Evolutionary conservation across 768 basidiomycete genomes (phyloP).

Genomic region (Russula vinacea): DNA sequence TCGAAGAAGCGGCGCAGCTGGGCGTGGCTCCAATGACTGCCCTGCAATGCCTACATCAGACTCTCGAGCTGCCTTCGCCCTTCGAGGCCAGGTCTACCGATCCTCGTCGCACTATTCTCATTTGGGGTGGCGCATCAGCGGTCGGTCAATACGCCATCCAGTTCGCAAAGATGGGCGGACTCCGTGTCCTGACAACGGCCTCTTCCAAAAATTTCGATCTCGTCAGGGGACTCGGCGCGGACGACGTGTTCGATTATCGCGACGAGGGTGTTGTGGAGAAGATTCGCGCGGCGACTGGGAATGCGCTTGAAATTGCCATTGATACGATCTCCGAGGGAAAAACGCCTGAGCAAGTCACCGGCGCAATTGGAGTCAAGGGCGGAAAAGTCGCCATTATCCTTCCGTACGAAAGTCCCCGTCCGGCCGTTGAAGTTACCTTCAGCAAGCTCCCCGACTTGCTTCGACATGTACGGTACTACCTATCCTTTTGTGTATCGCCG

Average conservation of each 20-base stretch:
- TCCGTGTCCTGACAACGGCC: constrained; percentile 39
- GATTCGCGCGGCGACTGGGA: constrained; percentile 31
- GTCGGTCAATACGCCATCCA: constrained; percentile 40
- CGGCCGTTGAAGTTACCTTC: background rate
- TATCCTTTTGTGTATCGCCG: background rate
- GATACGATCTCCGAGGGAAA: constrained; percentile 29
- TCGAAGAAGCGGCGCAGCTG: constrained; percentile 29
- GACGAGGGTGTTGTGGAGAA: constrained; percentile 33
- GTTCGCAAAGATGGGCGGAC: constrained; percentile 36
- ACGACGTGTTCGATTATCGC: constrained; percentile 37
- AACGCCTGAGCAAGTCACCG: constrained; percentile 16
- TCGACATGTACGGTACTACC: background rate
- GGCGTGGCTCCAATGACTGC: constrained; percentile 25
- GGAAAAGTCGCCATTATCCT: constrained; percentile 25
- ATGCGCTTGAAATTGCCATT: constrained; percentile 27
- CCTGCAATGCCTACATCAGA: constrained; percentile 22
- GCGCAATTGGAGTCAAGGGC: constrained; percentile 24
- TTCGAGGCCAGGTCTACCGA: background rate
- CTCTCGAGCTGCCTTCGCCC: constrained; percentile 21
- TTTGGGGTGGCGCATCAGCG: constrained; percentile 33
- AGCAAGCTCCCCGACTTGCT: background rate
- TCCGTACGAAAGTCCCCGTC: constrained; percentile 12
- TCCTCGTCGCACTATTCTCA: constrained; percentile 10
- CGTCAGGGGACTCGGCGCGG: constrained; percentile 40
- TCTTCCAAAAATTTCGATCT: constrained; percentile 38